These are phyloP conservation scores for Penicillium sp. DNA, from an alignment of 2,329 filamentous ascomycete genomes.

Conservation along the genomic window DNA sequence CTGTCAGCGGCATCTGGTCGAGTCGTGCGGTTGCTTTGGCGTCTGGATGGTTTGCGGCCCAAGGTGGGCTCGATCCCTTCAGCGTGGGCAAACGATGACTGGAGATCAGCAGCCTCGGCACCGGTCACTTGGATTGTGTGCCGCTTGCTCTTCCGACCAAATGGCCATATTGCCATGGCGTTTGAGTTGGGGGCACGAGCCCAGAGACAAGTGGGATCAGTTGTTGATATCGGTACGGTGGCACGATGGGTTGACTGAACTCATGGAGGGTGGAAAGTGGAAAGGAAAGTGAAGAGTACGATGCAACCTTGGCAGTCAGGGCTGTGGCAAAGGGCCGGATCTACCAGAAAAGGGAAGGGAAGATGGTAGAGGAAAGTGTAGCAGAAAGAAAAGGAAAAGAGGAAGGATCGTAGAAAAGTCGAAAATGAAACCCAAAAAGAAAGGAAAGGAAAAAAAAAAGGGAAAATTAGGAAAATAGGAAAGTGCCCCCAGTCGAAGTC, in stretches of 20 bases:
- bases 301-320: background rate
- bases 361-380: conserved; percentile 7
- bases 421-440: conserved; percentile 6
- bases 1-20: conserved; percentile 27
- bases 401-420: background rate
- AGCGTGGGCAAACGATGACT: conserved; percentile 33
- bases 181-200: conserved; percentile 16
- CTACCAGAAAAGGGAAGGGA: background rate
- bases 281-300: background rate
- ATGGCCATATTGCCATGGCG: conserved; percentile 79
- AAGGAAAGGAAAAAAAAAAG: conserved; percentile 8
- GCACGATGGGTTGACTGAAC: conserved; percentile 23
- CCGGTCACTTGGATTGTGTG: conserved; percentile 58
- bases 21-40: conserved; percentile 32
- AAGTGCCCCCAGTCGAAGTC: background rate
- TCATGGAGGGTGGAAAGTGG: conserved; percentile 25
- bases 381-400: background rate
- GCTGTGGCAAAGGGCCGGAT: background rate
- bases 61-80: conserved; percentile 27
- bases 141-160: conserved; percentile 70
- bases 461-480: conserved; percentile 7
- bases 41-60: conserved; percentile 36
- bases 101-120: conserved; percentile 47
- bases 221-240: conserved; percentile 17
- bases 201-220: conserved; percentile 18